A percentile compares a stretch with the other conserved stretches of the same genome.
Evolutionary conservation across 23 red algal genomes (phyloP).

Genomic region (Gracilaria gracilis): DNA sequence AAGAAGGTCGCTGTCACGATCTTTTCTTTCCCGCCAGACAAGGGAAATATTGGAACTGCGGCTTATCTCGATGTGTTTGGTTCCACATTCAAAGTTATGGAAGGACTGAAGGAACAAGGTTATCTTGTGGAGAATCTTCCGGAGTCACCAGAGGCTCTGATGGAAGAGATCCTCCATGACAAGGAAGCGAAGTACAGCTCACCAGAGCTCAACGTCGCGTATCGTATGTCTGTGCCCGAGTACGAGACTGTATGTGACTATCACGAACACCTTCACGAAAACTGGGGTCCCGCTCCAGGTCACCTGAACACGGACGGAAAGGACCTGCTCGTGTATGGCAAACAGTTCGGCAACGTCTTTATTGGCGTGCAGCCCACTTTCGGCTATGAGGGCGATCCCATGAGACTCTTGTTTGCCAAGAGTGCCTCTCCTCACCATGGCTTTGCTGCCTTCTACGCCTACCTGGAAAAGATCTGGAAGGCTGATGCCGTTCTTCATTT

Average conservation of each 20-base stretch:
- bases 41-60: constrained; percentile 99
- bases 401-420: constrained; percentile 98
- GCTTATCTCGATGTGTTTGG: constrained; percentile 99
- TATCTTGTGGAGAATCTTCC: constrained; percentile 92
- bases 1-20: constrained; percentile 98
- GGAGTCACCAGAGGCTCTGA: constrained; percentile 65
- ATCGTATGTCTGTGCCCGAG: constrained; percentile 95
- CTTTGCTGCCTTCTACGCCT: constrained; percentile 96
- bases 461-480: constrained; percentile 87
- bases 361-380: constrained; percentile 97
- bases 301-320: constrained; percentile 96
- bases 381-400: constrained; percentile 99
- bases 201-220: constrained; percentile 96
- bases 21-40: constrained; percentile 99
- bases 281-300: constrained; percentile 98
- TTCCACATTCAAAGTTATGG: constrained; percentile 86
- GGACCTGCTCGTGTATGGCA: constrained; percentile 94
- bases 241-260: constrained; percentile 84
- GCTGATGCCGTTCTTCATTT: constrained; percentile 99
- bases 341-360: constrained; percentile 94
- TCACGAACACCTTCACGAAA: constrained; percentile 84
- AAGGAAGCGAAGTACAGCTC: constrained; percentile 92
- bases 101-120: constrained; percentile 75
- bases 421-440: constrained; percentile 98
- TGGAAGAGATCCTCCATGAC: constrained; percentile 97